Base-by-base conservation (phyloP, 1,139 yeast genomes). In the Magnusiomyces ingens region DNA sequence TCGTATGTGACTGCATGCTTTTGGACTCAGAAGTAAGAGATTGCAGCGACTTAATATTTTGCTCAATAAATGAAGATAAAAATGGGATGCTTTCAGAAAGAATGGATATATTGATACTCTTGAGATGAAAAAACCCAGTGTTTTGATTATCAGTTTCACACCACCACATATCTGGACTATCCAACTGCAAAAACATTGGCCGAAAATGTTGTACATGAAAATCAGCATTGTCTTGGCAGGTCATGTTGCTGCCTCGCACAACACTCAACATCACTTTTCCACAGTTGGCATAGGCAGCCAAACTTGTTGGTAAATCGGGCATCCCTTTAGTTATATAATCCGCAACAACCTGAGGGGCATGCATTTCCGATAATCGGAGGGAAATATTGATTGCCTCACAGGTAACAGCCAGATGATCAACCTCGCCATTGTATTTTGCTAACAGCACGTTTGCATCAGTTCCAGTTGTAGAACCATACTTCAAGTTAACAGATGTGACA, bases 401-500 rank as follows among this genome's bases (percentile, higher is more conserved):
- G 21, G 58, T 62, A 6, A 62, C 50, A 49, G 57, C 59, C 3
- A 65, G 48, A 49, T 64, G 67, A 40, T 59, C 60, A 13, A 47
- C 38, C 8, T 37, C 45, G 12, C 38, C 19, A 40, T 21, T 57
- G 54, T 46, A 53, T 48, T 37, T 52, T 15, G 48, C 1, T 50
- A 35, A 19, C 19, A 48, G 32, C 4, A 44, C 52, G 29, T 41
- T 45, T 18, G 48, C 53, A 15, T 55, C 54, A 11, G 50, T 44
- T 10, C 52, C 54, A 12, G 53, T 53, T 4, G 41, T 29, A 10
- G 57, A 72, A 1, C 84, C 81, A 50, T 81, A 68, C 47, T 73
- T 74, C 2, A 85, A 17, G 29, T 72, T 69, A 0, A 82, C 57
- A 3, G 71, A 69, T 0, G 84, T 82, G 2, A 82, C 65, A 1